Evolutionary conservation across 2,329 filamentous ascomycete genomes (phyloP), one percentile per base, ranked within the genome.

Genomic region (Cercospora sp.): DNA sequence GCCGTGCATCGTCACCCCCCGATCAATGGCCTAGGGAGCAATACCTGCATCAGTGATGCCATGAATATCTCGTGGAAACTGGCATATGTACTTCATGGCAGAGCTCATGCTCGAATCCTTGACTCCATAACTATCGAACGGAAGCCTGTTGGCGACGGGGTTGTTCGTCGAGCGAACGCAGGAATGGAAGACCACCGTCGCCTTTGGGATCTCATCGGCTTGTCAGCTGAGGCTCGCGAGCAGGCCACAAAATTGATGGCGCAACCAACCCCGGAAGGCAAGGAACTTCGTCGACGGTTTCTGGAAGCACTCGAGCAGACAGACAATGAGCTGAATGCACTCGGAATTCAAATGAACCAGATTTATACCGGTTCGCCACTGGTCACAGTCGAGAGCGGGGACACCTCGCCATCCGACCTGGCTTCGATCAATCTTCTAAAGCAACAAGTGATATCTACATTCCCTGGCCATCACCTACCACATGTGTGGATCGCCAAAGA

Each of bases 301-400:
- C 36, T 51, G 10, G 48, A 64, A 5, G 69, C 68, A 16, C 20
- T 72, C 4, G 55, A 64, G 36, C 26, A 42, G 3, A 68, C 66
- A 5, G 67, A 73, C 23, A 39, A 63, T 36, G 73, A 75, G 72
- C 84, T 84, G 65, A 83, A 87, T 66, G 85, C 79, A 3, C 77
- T 88, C 9, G 87, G 86, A 1, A 78, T 85, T 7, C 83, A 87
- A 71, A 87, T 87, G 85, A 83, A 83, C 69, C 87, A 88, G 73
- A 79, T 76, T 1, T 88, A 88, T 70, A 61, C 73, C 5, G 79
- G 79, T 1, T 63, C 70, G 0, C 83, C 80, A 9, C 73, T 87
- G 3, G 84, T 83, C 69, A 20, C 53, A 30, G 23, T 31, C 7
- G 53, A 57, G 23, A 57, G 7, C 7, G 53, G 53, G 10, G 70